These are phyloP conservation scores for Saksenaea oblongispora DNA, from an alignment of 371 early-diverging fungal species.

Conservation along the genomic window DNA sequence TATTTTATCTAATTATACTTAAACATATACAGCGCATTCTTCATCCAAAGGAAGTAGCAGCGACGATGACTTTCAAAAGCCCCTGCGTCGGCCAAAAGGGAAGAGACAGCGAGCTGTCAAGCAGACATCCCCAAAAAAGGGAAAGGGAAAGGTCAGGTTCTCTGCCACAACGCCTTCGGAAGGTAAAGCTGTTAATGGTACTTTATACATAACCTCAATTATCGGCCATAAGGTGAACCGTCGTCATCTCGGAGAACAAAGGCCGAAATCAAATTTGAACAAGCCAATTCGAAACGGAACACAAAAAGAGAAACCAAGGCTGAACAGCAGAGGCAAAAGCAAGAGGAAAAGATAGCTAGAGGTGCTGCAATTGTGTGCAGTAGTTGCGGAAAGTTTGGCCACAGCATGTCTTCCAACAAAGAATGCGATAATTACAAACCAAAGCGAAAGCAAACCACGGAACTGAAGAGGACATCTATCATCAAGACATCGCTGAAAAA, in stretches of 20 bases:
- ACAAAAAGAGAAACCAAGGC: background rate
- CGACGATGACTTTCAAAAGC: background rate
- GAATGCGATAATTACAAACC: background rate
- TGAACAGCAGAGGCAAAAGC: background rate
- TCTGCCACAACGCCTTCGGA: background rate
- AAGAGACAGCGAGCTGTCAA: background rate
- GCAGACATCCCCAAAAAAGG: background rate
- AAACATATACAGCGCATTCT: background rate
- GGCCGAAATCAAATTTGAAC: background rate
- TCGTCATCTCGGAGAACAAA: background rate
- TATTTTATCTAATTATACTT: background rate
- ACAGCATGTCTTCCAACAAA: background rate
- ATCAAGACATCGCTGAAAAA: background rate
- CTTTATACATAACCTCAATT: background rate
- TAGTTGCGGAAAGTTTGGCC: background rate
- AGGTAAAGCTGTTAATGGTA: background rate
- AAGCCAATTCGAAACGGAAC: background rate
- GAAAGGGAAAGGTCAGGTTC: background rate
- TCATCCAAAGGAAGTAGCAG: background rate
- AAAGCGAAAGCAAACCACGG: background rate
- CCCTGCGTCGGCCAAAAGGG: background rate
- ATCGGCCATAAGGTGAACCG: background rate
- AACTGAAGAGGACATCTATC: background rate
- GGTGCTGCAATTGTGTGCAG: background rate
- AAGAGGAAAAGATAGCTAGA: background rate